These are phyloP conservation scores for Hevea brasiliensis DNA, from an alignment of 345 rosid genomes.

Conservation along the genomic window DNA sequence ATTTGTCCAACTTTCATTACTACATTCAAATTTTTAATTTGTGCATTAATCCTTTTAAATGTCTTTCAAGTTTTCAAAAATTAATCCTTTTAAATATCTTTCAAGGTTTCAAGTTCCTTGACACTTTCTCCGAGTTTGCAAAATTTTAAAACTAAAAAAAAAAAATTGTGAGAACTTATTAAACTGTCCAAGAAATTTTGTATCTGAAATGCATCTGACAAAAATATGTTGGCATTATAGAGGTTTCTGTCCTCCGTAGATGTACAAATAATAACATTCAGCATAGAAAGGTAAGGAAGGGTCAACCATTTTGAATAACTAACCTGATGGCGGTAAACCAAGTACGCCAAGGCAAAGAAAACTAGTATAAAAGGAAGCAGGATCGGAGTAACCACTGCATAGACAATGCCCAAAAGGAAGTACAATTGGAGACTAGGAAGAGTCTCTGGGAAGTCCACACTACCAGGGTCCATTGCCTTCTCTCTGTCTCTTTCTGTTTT, in stretches of 20 bases:
- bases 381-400: slow-evolving; percentile 88
- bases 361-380: slow-evolving; percentile 88
- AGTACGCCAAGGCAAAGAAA: slow-evolving; percentile 89
- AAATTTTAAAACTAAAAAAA: too few relatives aligned
- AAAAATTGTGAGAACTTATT: too few relatives aligned
- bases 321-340: slow-evolving; percentile 99
- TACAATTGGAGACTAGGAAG: slow-evolving; percentile 87
- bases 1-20: too few relatives aligned
- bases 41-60: too few relatives aligned
- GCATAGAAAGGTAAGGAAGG: not conserved
- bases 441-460: slow-evolving; percentile 82
- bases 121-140: too few relatives aligned
- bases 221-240: not conserved
- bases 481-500: slow-evolving; percentile 85
- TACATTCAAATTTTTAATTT: too few relatives aligned
- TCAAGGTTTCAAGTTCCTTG: too few relatives aligned
- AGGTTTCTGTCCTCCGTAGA: not conserved
- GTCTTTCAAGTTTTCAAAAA: too few relatives aligned
- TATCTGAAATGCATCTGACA: not conserved
- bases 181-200: not conserved
- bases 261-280: not conserved
- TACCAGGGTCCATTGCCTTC: slow-evolving; percentile 81
- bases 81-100: too few relatives aligned
- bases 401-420: slow-evolving; percentile 92
- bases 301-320: slow-evolving; percentile 18